Evolutionary conservation across 306 rosid species (phyloP).

Genomic region (Arachis stenosperma): DNA sequence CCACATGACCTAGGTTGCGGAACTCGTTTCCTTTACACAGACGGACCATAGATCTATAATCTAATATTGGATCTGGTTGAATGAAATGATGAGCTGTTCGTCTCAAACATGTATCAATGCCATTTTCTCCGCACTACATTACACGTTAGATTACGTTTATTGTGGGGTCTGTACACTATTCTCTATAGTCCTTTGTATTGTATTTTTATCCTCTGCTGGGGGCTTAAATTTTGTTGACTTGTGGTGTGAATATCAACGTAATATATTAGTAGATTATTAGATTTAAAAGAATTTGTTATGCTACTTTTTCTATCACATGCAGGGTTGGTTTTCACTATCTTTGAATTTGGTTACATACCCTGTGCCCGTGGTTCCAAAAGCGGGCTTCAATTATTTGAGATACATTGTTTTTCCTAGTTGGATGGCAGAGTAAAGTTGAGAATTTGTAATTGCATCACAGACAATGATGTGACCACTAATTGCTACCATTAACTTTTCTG

Average conservation of each 20-base stretch:
- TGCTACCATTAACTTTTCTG: background rate
- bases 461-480: slow-evolving; percentile 28
- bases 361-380: slow-evolving; percentile 24
- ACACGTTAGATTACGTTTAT: slow-evolving; percentile 25
- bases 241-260: slow-evolving; percentile 23
- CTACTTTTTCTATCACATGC: slow-evolving; percentile 14
- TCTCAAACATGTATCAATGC: slow-evolving; percentile 36
- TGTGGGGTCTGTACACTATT: slow-evolving; percentile 44
- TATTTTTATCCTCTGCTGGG: slow-evolving; percentile 29
- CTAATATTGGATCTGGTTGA: slow-evolving; percentile 33
- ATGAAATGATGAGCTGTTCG: slow-evolving; percentile 50
- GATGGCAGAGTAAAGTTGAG: slow-evolving; percentile 13
- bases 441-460: background rate
- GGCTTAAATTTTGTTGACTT: slow-evolving; percentile 44
- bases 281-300: background rate
- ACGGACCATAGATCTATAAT: slow-evolving; percentile 47
- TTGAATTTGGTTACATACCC: slow-evolving; percentile 14
- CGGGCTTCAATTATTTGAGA: slow-evolving; percentile 40
- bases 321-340: slow-evolving; percentile 23
- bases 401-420: slow-evolving; percentile 33
- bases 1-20: slow-evolving; percentile 38
- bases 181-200: slow-evolving; percentile 36
- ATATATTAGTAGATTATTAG: slow-evolving; percentile 21
- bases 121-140: slow-evolving; percentile 47
- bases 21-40: slow-evolving; percentile 33